phyloP scores from a whole-genome alignment of 2,329 filamentous ascomycete genomes.

The Phialocephala sp. region DNA sequence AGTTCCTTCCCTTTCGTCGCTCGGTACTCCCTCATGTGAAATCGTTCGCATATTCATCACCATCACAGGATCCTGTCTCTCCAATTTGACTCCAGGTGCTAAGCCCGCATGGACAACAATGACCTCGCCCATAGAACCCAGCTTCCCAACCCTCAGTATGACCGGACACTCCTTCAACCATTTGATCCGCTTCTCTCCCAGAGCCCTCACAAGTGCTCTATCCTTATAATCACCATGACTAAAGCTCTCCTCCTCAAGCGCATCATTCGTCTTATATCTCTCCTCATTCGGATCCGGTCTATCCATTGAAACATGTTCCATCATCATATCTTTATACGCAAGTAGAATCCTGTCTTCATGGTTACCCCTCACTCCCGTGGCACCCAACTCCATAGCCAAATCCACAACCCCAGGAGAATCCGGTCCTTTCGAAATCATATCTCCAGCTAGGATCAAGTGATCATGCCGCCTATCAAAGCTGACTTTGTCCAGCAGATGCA shows the following conservation, averaged over 20 bases:
- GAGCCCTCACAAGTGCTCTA: slow-evolving; percentile 36
- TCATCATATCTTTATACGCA: slow-evolving; percentile 53
- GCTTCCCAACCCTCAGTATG: slow-evolving; percentile 73
- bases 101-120: slow-evolving; percentile 86
- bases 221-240: slow-evolving; percentile 41
- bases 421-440: slow-evolving; percentile 86
- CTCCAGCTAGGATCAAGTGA: slow-evolving; percentile 77
- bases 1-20: slow-evolving; percentile 36
- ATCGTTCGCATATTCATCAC: slow-evolving; percentile 90
- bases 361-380: slow-evolving; percentile 87
- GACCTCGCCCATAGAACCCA: slow-evolving; percentile 66
- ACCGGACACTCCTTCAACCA: slow-evolving; percentile 77
- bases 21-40: slow-evolving; percentile 37
- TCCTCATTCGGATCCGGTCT: slow-evolving; percentile 38
- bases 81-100: slow-evolving; percentile 73
- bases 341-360: slow-evolving; percentile 88
- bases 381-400: slow-evolving; percentile 73
- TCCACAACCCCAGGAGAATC: slow-evolving; percentile 80
- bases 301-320: slow-evolving; percentile 40
- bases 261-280: slow-evolving; percentile 36
- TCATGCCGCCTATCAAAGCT: slow-evolving; percentile 68
- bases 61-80: slow-evolving; percentile 75
- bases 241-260: slow-evolving; percentile 36
- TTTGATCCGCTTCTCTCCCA: slow-evolving; percentile 59
- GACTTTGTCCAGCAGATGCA: slow-evolving; percentile 69